Evolutionary conservation across 140 eudicot species (phyloP).

Genomic region (Flaveria floridana): DNA sequence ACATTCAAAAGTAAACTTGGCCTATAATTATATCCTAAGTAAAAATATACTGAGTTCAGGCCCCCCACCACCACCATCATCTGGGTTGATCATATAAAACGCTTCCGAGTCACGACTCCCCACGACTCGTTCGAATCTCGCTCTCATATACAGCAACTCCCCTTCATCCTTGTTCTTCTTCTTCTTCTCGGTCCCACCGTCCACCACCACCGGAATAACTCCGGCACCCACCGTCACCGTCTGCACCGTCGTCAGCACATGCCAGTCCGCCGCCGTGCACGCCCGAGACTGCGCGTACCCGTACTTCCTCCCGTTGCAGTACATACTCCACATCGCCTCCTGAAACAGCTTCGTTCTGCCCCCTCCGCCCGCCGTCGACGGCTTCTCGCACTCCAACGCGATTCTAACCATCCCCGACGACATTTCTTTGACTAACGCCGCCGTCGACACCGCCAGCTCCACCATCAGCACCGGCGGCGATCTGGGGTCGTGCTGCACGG

Average conservation of each 20-base stretch:
- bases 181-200: constrained; percentile 35
- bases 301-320: constrained; percentile 83
- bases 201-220: constrained; percentile 85
- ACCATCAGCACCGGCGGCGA: constrained; percentile 58
- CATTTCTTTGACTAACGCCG: constrained; percentile 78
- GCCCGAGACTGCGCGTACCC: constrained; percentile 78
- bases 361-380: no score
- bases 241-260: constrained; percentile 72
- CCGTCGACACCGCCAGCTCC: constrained; percentile 74
- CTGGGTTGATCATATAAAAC: constrained; percentile 94
- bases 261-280: constrained; percentile 71
- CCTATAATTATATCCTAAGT: constrained; percentile 50
- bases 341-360: constrained; percentile 32
- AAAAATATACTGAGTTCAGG: constrained; percentile 90
- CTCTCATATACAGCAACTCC: constrained; percentile 89
- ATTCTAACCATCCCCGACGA: constrained; percentile 90
- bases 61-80: constrained; percentile 83
- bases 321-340: constrained; percentile 88
- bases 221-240: constrained; percentile 92
- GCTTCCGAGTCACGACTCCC: constrained; percentile 98
- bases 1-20: no score
- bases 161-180: constrained; percentile 42
- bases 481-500: constrained; percentile 66
- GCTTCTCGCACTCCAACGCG: constrained; percentile 77
- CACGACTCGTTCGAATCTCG: constrained; percentile 88